phyloP scores from a whole-genome alignment of 2,329 filamentous ascomycete species.

The Microthyrium microscopicum region DNA sequence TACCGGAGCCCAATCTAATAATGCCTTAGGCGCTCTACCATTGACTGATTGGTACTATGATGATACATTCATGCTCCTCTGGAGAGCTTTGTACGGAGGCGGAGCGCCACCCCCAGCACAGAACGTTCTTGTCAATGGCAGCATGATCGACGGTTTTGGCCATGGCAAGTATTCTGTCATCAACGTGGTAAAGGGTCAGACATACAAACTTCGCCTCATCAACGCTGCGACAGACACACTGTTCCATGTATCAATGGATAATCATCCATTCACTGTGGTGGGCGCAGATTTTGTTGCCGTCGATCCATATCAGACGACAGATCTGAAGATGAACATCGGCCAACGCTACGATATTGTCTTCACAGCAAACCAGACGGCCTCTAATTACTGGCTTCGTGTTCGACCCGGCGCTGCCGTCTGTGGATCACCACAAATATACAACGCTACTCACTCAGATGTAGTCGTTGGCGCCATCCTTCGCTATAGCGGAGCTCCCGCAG shows the following conservation, averaged over 20 bases:
- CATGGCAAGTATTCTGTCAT: conserved; percentile 13
- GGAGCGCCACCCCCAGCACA: neutral
- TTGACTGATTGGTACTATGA: conserved; percentile 39
- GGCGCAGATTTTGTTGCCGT: conserved; percentile 21
- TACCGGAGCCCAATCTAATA: no score
- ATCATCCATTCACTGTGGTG: conserved; percentile 19
- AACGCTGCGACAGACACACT: conserved; percentile 29
- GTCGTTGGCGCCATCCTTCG: conserved; percentile 2
- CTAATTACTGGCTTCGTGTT: conserved; percentile 16
- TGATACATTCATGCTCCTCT: neutral
- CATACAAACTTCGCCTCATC: conserved; percentile 27
- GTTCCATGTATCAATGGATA: conserved; percentile 24
- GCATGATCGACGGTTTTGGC: conserved; percentile 2
- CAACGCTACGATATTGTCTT: conserved; percentile 19
- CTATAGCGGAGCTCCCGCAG: conserved; percentile 2
- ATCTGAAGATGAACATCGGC: conserved; percentile 5
- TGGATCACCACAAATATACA: neutral
- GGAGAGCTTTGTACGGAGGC: neutral
- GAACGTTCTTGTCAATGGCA: neutral
- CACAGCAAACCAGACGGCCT: conserved; percentile 13
- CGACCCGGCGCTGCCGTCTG: neutral
- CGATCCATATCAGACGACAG: conserved; percentile 15
- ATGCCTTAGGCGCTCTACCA: conserved; percentile 34
- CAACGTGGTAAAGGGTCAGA: conserved; percentile 19
- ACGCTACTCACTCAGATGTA: neutral